Evolutionary conservation across 1,139 yeast genomes (phyloP).

Genomic region (Lodderomyces parapsilosis): DNA sequence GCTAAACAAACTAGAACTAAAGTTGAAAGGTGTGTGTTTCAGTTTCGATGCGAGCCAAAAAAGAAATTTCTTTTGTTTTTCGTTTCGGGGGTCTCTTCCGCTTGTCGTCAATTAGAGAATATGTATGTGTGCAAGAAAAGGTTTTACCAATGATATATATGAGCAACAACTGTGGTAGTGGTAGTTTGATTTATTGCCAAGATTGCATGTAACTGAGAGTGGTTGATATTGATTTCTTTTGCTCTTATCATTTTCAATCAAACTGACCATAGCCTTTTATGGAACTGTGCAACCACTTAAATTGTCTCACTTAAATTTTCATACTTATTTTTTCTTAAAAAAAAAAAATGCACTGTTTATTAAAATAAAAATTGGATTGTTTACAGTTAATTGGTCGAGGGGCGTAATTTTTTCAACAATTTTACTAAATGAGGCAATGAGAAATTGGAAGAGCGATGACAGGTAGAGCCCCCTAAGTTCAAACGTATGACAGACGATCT

Average conservation of each 20-base stretch:
- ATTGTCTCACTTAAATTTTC: neutral
- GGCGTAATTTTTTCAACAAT: neutral
- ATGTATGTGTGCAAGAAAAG: no score
- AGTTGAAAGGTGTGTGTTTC: no score
- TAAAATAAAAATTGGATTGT: no score
- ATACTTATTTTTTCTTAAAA: no score
- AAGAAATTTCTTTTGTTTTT: neutral
- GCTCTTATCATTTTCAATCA: slow-evolving; percentile 1
- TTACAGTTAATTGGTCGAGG: neutral
- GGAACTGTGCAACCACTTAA: neutral
- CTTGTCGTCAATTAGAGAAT: no score
- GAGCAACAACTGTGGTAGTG: no score
- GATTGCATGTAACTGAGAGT: no score
- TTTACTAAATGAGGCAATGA: neutral
- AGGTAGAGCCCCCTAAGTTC: neutral
- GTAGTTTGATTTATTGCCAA: neutral
- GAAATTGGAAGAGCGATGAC: neutral
- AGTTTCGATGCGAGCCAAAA: no score
- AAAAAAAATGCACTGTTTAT: neutral
- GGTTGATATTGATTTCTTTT: no score
- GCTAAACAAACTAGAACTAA: no score
- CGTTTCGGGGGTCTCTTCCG: no score
- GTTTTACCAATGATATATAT: no score
- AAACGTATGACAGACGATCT: slow-evolving; percentile 1
- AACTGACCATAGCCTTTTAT: neutral